Percentiles rank a stretch among this genome's conserved stretches.
Conservation (phyloP, 2,329 filamentous ascomycete genomes). For the Aspergillus ruber region DNA sequence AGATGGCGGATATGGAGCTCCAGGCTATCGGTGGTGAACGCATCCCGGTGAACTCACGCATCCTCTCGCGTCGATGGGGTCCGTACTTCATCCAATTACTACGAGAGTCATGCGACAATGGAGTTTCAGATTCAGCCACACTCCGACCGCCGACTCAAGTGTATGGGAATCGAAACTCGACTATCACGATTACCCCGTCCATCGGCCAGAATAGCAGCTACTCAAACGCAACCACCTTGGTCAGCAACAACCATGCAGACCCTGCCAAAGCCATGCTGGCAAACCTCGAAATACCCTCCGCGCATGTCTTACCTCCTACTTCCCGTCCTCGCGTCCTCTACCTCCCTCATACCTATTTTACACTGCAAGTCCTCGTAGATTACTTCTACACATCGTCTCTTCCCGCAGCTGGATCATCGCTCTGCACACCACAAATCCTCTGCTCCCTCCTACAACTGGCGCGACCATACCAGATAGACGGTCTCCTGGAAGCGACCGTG, state of each 20-base stretch:
- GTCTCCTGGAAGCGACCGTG: slow-evolving; percentile 84
- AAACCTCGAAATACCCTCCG: slow-evolving; percentile 48
- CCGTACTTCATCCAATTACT: slow-evolving; percentile 92
- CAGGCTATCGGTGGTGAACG: slow-evolving; percentile 84
- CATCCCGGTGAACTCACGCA: slow-evolving; percentile 85
- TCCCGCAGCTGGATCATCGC: slow-evolving; percentile 64
- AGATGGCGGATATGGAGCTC: slow-evolving; percentile 94
- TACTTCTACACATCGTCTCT: slow-evolving; percentile 91
- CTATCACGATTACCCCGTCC: slow-evolving; percentile 71
- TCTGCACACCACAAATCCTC: slow-evolving; percentile 90
- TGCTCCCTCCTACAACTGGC: slow-evolving; percentile 92
- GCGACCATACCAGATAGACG: slow-evolving; percentile 87
- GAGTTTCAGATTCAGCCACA: slow-evolving; percentile 64
- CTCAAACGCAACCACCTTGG: slow-evolving; percentile 38
- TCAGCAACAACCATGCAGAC: slow-evolving; percentile 23
- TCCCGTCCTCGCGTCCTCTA: slow-evolving; percentile 80
- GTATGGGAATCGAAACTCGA: slow-evolving; percentile 66
- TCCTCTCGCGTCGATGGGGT: slow-evolving; percentile 84
- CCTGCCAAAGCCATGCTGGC: slow-evolving; percentile 29
- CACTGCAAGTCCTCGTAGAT: slow-evolving; percentile 81
- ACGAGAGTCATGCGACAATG: slow-evolving; percentile 69
- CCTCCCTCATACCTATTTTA: slow-evolving; percentile 84
- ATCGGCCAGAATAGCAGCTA: slow-evolving; percentile 35
- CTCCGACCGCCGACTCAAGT: slow-evolving; percentile 57
- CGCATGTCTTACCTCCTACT: slow-evolving; percentile 47